Evolutionary conservation across 2,329 filamentous ascomycete species (phyloP).

Genomic region (Colletotrichum camelliae): DNA sequence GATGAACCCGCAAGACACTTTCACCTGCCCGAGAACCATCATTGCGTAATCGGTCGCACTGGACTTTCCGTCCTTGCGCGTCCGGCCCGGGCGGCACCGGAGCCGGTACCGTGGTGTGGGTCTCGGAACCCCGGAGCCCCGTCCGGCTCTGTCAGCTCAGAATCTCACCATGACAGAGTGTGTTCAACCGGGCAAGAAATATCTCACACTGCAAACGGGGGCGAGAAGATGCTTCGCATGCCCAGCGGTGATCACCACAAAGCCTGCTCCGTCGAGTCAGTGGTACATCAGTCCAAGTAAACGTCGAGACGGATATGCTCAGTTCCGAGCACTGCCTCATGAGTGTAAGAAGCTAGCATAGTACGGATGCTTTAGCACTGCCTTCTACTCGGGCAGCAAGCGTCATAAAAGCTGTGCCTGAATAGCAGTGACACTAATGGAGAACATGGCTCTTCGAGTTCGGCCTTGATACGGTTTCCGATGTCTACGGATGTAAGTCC

Average conservation of each 20-base stretch:
- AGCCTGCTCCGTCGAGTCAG: not conserved
- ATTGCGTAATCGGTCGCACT: not conserved
- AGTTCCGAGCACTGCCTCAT: not conserved
- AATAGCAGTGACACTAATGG: not conserved
- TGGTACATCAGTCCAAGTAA: not conserved
- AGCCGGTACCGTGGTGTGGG: not conserved
- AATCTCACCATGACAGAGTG: not conserved
- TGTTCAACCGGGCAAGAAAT: not conserved
- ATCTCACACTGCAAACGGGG: not conserved
- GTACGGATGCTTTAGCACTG: not conserved
- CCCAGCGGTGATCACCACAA: not conserved
- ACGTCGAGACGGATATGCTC: not conserved
- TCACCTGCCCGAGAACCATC: not conserved
- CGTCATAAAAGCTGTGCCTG: not conserved
- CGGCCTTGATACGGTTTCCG: not conserved
- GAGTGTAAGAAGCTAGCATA: not conserved
- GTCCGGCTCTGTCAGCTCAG: not conserved
- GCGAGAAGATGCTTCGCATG: not conserved
- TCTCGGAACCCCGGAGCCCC: not conserved
- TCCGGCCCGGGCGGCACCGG: not conserved
- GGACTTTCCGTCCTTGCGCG: not conserved
- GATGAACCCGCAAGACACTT: not conserved
- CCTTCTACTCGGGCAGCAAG: not conserved
- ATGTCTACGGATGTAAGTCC: no score
- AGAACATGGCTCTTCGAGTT: not conserved